Conservation (phyloP, 768 basidiomycete species). For the Lactarius tabidus region DNA sequence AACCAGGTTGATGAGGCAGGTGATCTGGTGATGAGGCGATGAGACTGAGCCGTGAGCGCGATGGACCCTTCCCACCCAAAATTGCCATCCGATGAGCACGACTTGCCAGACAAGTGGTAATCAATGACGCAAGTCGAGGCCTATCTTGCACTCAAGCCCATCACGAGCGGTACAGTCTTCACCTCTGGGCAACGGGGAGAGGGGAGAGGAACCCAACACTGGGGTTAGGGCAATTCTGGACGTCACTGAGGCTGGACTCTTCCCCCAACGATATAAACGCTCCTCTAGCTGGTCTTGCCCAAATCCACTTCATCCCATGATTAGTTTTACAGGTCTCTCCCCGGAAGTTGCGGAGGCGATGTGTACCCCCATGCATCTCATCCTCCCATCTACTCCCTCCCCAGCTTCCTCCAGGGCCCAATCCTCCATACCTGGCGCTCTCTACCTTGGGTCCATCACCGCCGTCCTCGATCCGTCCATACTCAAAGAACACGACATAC, state of each 20-base stretch:
- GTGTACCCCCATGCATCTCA: conserved; percentile 81
- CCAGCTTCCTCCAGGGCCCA: conserved; percentile 28
- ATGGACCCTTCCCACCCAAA: not conserved
- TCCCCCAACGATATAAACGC: conserved; percentile 5
- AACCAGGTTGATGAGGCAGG: not conserved
- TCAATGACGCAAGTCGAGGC: not conserved
- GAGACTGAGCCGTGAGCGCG: not conserved
- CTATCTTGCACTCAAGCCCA: not conserved
- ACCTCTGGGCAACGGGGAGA: not conserved
- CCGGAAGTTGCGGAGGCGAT: conserved; percentile 78
- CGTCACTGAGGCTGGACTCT: conserved; percentile 22
- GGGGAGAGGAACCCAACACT: not conserved
- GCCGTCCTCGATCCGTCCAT: conserved; percentile 54
- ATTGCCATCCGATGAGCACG: not conserved
- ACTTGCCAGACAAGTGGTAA: not conserved
- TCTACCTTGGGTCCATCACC: conserved; percentile 66
- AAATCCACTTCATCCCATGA: conserved; percentile 43
- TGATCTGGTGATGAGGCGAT: conserved; percentile 1
- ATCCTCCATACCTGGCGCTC: conserved; percentile 40
- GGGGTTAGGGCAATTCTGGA: conserved; percentile 21
- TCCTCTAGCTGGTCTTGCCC: conserved; percentile 3
- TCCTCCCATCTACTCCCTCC: conserved; percentile 40
- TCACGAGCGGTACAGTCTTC: not conserved
- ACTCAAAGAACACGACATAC: conserved; percentile 47
- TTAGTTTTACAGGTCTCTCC: conserved; percentile 71